A percentile compares a stretch with the other conserved stretches of the same genome.
Evolutionary conservation across 2,329 filamentous ascomycete genomes (phyloP).

Genomic region (Colletotrichum plurivorum): DNA sequence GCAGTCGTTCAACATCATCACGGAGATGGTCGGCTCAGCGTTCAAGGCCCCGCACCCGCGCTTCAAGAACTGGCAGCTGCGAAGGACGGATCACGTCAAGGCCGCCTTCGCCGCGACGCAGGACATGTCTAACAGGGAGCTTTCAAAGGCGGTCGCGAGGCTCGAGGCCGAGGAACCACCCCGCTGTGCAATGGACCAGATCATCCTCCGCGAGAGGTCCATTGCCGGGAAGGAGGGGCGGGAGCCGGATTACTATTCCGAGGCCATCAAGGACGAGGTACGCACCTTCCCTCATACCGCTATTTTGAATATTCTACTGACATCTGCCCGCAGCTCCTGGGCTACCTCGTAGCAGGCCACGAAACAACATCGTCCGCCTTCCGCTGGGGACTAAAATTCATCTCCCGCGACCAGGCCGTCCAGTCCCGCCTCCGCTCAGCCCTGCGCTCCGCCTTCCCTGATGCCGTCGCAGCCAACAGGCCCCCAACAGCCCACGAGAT

Average conservation of each 20-base stretch:
- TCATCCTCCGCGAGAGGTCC: conserved; percentile 50
- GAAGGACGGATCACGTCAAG: not conserved
- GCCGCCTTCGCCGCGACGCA: not conserved
- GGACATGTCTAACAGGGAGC: conserved; percentile 15
- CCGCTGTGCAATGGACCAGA: conserved; percentile 48
- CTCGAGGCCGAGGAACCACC: conserved; percentile 5
- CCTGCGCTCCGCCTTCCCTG: conserved; percentile 38
- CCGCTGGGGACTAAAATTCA: conserved; percentile 44
- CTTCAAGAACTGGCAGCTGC: not conserved
- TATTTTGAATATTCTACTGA: not conserved
- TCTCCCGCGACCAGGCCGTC: conserved; percentile 36
- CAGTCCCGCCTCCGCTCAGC: conserved; percentile 47
- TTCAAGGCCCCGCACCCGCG: conserved; percentile 2
- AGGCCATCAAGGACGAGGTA: conserved; percentile 51
- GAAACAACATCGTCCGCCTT: conserved; percentile 45
- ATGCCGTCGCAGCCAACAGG: conserved; percentile 40
- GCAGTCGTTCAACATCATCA: not conserved
- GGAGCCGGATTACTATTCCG: conserved; percentile 47
- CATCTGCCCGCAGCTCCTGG: conserved; percentile 42
- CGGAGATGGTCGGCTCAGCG: not conserved
- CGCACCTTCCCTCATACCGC: too few relatives aligned
- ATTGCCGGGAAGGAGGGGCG: conserved; percentile 49
- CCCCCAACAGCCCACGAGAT: conserved; percentile 43
- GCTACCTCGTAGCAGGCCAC: conserved; percentile 46
- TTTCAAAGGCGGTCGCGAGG: conserved; percentile 20